Evolutionary conservation across 441 rosid species (phyloP).

Genomic region (Capsella rubella): DNA sequence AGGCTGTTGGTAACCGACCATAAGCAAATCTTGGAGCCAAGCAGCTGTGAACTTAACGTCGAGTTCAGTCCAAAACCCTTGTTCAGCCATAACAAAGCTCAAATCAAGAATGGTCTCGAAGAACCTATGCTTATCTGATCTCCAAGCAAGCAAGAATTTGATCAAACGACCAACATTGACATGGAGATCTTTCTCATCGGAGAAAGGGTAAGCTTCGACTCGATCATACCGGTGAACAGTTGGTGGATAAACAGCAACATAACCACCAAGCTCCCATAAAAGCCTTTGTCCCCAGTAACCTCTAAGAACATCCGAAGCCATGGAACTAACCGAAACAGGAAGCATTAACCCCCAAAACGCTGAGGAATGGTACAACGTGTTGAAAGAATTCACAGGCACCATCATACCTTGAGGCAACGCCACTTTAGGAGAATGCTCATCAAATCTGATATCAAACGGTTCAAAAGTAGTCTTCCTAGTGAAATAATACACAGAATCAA

Average conservation of each 20-base stretch:
- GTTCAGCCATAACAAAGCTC: conserved; percentile 87
- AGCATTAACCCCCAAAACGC: conserved; percentile 98
- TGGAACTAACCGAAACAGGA: conserved; percentile 86
- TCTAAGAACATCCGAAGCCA: conserved; percentile 95
- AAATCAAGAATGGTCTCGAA: conserved; percentile 83
- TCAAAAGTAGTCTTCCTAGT: conserved; percentile 80
- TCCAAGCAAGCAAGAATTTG: conserved; percentile 83
- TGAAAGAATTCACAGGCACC: conserved; percentile 89
- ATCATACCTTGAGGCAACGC: conserved; percentile 91
- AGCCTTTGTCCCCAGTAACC: conserved; percentile 96
- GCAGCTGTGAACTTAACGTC: conserved; percentile 87
- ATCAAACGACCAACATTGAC: conserved; percentile 84
- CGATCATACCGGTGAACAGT: conserved; percentile 76
- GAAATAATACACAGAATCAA: conserved; percentile 88
- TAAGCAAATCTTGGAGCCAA: conserved; percentile 94
- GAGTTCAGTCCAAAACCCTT: conserved; percentile 87
- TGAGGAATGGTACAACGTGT: conserved; percentile 83
- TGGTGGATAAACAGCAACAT: conserved; percentile 84
- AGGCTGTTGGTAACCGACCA: conserved; percentile 89
- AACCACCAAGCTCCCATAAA: conserved; percentile 95
- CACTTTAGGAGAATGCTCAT: conserved; percentile 83
- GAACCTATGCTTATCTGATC: conserved; percentile 77
- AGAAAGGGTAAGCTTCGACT: conserved; percentile 84
- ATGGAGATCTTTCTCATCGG: conserved; percentile 95
- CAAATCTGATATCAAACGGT: conserved; percentile 83